Percentiles rank a stretch among this genome's conserved stretches.
These are phyloP conservation scores for Sequoia sempervirens DNA, from an alignment of 75 land plant genomes.

Conservation along the genomic window DNA sequence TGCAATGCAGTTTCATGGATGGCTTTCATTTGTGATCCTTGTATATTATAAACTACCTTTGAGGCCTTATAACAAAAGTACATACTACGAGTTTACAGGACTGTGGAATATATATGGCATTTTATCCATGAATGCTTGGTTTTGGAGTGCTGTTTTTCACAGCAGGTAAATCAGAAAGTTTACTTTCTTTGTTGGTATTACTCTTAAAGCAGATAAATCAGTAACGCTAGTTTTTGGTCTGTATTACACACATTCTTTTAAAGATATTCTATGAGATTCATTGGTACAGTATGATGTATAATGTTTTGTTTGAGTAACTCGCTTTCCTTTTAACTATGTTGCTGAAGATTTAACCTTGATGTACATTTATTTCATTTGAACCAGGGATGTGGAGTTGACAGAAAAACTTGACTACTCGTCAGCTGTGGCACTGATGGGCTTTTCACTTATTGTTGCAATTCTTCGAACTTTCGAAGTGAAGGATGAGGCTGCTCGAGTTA, in stretches of 20 bases:
- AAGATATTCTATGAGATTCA: not conserved
- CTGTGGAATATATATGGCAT: conserved; percentile 87
- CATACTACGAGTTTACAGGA: conserved; percentile 79
- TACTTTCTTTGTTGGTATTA: conserved; percentile 1
- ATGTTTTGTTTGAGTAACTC: not conserved
- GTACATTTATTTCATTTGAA: not conserved
- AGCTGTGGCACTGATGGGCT: conserved; percentile 77
- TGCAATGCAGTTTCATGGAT: conserved; percentile 77
- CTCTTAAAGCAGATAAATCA: conserved; percentile 60
- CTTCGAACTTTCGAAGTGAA: conserved; percentile 65
- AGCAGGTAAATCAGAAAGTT: conserved; percentile 48
- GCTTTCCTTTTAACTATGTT: not conserved
- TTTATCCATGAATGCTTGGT: conserved; percentile 83
- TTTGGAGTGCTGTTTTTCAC: conserved; percentile 94
- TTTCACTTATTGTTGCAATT: conserved; percentile 64
- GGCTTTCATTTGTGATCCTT: conserved; percentile 77
- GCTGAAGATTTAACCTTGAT: not conserved
- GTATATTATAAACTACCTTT: conserved; percentile 76
- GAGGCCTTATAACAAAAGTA: conserved; percentile 37
- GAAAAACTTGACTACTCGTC: conserved; percentile 90
- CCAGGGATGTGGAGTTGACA: conserved; percentile 68
- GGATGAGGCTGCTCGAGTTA: conserved; percentile 86
- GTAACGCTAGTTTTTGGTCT: conserved; percentile 3
- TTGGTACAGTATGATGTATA: not conserved
- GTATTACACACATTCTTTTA: conserved; percentile 23